Base-by-base conservation (phyloP, 768 basidiomycete species). In the Lentinula edodes region DNA sequence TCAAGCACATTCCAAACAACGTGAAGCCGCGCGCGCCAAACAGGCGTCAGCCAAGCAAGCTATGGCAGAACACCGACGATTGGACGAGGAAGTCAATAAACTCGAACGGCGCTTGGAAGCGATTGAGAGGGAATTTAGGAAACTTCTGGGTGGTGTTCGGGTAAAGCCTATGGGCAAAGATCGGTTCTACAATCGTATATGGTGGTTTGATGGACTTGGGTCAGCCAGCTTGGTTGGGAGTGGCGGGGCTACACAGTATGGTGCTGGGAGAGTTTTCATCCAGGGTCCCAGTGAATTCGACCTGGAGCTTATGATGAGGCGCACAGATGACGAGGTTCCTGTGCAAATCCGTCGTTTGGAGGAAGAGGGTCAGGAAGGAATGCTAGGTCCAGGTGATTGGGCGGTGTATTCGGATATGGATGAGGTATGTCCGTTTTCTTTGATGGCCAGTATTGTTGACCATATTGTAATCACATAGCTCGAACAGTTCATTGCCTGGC, bases 151-250 rank as follows among this genome's bases (percentile, higher is more conserved):
- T 60, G 86, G 89, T 6, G 83, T 95, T 53, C 83, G 97, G 58
- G 88, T 92, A 20, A 90, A 93, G 68, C 93, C 95, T 1, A 69
- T 98, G 55, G 97, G 97, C 13, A 83, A 84, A 64, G 97, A 99
- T 71, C 83, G 97, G 58, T 99, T 98, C 74, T 90, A 91, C 69
- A 96, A 97, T 71, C 86, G 92, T 36, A 80, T 97, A 62, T 99
- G 96, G 96, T 99, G 96, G 96, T 93, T 98, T 70, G 96, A 99
- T 73, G 96, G 96, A 9, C 84, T 95, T 81, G 96, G 96, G 6
- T 87, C 88, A 5, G 88, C 87, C 52, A 87, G 89, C 50, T 74
- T 96, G 57, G 78, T 93, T 61, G 89, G 87, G 43, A 87, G 85
- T 64, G 91, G 91, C 15, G 91, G 90, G 3, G 83, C 86, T 34